These are phyloP conservation scores for Capsicum pubescens DNA, from an alignment of 257 asterid genomes.

Conservation along the genomic window DNA sequence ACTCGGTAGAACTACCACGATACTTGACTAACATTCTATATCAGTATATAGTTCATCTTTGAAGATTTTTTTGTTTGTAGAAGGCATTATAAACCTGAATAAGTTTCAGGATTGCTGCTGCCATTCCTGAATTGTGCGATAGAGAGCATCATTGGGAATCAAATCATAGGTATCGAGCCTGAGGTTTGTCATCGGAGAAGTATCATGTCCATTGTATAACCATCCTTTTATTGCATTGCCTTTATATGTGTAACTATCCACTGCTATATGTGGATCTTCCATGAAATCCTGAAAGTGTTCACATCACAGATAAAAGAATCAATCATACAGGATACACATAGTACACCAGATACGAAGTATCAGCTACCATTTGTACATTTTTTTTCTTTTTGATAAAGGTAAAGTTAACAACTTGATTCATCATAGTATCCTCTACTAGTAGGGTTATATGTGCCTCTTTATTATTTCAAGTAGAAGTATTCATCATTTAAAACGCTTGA, in stretches of 20 bases:
- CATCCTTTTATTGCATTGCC: constrained; percentile 57
- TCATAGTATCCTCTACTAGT: too few species aligned
- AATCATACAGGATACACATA: background rate
- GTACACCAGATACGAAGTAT: background rate
- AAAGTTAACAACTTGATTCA: too few species aligned
- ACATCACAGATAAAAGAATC: background rate
- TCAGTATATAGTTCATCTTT: background rate
- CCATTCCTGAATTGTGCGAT: constrained; percentile 94
- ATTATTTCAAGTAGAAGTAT: too few species aligned
- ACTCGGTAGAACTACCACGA: too few species aligned
- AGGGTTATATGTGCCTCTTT: too few species aligned
- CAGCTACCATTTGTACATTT: too few species aligned
- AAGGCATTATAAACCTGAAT: background rate
- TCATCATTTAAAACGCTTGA: too few species aligned
- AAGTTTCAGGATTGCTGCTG: constrained; percentile 49
- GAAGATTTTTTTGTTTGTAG: background rate
- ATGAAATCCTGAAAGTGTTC: constrained; percentile 71
- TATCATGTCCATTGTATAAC: constrained; percentile 78
- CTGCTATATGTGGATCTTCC: constrained; percentile 39
- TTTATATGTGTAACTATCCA: constrained; percentile 76
- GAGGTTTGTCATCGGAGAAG: constrained; percentile 97
- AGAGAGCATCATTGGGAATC: constrained; percentile 82
- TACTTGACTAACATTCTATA: too few species aligned
- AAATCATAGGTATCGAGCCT: constrained; percentile 73
- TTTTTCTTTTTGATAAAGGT: too few species aligned